Evolutionary conservation across 352 stramenopile genomes (phyloP), one percentile per base, ranked within the genome.

Genomic region (Phytophthora pistaciae): DNA sequence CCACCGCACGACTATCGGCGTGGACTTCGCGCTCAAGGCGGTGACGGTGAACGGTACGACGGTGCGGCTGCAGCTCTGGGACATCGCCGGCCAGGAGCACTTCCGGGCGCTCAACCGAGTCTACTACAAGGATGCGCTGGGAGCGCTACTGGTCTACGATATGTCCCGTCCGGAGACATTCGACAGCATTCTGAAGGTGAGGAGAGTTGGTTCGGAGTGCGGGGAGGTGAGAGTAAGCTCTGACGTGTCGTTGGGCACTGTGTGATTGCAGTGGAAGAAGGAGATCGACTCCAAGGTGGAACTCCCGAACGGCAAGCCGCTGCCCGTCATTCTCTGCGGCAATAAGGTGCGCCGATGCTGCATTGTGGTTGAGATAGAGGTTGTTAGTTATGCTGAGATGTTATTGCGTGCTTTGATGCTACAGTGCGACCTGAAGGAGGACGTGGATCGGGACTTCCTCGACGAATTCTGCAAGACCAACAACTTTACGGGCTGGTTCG

Each of bases 41-140:
- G 81, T 98, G 57, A 93, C 88, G 1, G 88, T 97, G 5, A 87
- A 78, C 27, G 91, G 90, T 54, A 97, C 88, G 49, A 97, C 87
- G 38, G 90, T 98, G 49, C 91, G 92, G 20, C 77, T 98, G 14
- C 95, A 98, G 77, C 78, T 98, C 20, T 98, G 95, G 95, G 95
- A 98, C 59, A 98, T 98, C 55, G 95, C 95, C 16, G 88, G 95
- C 8, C 94, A 98, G 76, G 95, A 98, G 63, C 91, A 98, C 56
- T 98, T 98, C 62, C 88, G 93, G n/a, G 87, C 89, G n/a, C 84
- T 98, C 8, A 97, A 97, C 71, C 80, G 92, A 44, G 91, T 98
- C 3, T 98, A 98, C 78, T 98, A 98, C 78, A 97, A 97, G 61
- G 93, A 98, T 64, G 92, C 95, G 3, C 79, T 97, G 3, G 95